Conservation (phyloP, 2,329 filamentous ascomycete genomes). For the Parascedosporium putredinis region DNA sequence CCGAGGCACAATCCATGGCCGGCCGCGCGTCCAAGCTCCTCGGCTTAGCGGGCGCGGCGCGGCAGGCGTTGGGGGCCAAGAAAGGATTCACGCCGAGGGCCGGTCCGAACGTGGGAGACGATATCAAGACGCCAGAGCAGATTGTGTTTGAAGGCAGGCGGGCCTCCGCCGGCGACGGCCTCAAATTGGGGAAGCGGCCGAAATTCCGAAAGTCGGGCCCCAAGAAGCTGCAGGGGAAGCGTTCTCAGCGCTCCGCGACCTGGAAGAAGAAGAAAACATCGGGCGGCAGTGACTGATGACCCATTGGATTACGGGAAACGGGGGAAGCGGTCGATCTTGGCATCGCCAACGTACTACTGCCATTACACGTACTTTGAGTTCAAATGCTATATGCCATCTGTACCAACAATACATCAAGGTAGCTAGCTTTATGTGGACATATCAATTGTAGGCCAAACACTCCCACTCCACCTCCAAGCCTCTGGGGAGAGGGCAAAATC, state of each 20-base stretch:
- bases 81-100: constrained; percentile 15
- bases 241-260: constrained; percentile 28
- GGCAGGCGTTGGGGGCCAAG: constrained; percentile 27
- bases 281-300: not conserved
- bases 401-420: too few species aligned
- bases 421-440: too few species aligned
- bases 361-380: too few species aligned
- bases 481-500: too few species aligned
- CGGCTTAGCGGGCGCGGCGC: constrained; percentile 53
- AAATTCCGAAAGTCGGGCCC: constrained; percentile 30
- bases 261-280: constrained; percentile 31
- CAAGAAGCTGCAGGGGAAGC: constrained; percentile 27
- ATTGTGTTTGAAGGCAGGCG: constrained; percentile 76
- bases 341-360: too few species aligned
- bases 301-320: too few species aligned
- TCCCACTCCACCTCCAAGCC: too few species aligned
- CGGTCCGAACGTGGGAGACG: constrained; percentile 10
- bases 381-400: too few species aligned
- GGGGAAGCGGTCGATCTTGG: too few species aligned
- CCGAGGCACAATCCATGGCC: constrained; percentile 58
- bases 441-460: too few species aligned
- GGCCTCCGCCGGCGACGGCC: constrained; percentile 54
- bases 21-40: constrained; percentile 68
- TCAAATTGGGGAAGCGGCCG: constrained; percentile 47
- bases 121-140: constrained; percentile 50